Percentiles rank a stretch among this genome's conserved stretches.
Conservation (phyloP, 1,139 yeast genomes). For the Meyerozyma sp. region DNA sequence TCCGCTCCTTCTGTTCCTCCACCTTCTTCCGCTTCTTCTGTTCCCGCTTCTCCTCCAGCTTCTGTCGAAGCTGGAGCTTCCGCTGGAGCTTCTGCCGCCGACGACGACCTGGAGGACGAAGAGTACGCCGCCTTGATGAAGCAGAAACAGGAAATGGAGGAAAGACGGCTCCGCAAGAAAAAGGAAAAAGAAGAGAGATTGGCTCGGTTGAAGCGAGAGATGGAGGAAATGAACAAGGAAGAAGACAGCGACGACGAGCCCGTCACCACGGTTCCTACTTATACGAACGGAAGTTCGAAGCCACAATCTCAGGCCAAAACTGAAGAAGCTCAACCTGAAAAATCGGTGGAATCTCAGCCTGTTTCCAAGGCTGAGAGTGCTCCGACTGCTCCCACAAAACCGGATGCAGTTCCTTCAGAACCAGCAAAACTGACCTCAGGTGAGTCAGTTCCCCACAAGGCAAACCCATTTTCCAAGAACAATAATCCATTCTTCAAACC, state of each 20-base stretch:
- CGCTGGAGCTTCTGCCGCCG: slow-evolving; percentile 26
- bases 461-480: neutral
- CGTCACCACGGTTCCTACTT: slow-evolving; percentile 23
- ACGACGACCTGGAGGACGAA: slow-evolving; percentile 29
- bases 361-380: slow-evolving; percentile 5
- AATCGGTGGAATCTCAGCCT: slow-evolving; percentile 4
- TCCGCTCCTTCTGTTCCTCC: no score
- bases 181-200: slow-evolving; percentile 54
- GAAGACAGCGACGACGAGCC: slow-evolving; percentile 32
- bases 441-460: neutral
- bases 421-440: slow-evolving; percentile 9
- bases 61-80: slow-evolving; percentile 1
- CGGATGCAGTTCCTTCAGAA: slow-evolving; percentile 3
- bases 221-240: slow-evolving; percentile 48
- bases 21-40: no score
- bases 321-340: slow-evolving; percentile 5
- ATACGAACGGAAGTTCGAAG: slow-evolving; percentile 6
- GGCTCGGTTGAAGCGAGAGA: slow-evolving; percentile 57
- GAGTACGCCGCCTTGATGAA: slow-evolving; percentile 43
- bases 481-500: slow-evolving; percentile 48
- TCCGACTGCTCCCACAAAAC: slow-evolving; percentile 5
- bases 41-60: no score
- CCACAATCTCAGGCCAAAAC: slow-evolving; percentile 7
- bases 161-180: slow-evolving; percentile 41
- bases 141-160: slow-evolving; percentile 46